A percentile compares a stretch with the other conserved stretches of the same genome.
Evolutionary conservation across 2,329 filamentous ascomycete genomes (phyloP).

Genomic region (Pestalotiopsis sp.): DNA sequence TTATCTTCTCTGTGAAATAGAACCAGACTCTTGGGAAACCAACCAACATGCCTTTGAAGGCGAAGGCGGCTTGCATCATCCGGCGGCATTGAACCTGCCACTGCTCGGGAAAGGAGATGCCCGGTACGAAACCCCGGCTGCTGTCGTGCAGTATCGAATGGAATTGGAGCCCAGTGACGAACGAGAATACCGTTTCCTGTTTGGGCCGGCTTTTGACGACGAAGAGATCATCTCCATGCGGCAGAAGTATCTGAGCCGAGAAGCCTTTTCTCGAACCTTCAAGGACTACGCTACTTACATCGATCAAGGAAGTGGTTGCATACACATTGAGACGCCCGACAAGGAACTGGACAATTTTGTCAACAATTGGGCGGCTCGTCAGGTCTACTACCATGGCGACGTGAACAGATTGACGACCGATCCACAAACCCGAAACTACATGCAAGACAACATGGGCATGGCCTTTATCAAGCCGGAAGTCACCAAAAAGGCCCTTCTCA

Average conservation of each 20-base stretch:
- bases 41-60: slow-evolving; percentile 56
- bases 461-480: slow-evolving; percentile 55
- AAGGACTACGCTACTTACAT: slow-evolving; percentile 54
- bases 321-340: slow-evolving; percentile 57
- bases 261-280: slow-evolving; percentile 47
- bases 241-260: slow-evolving; percentile 49
- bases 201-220: slow-evolving; percentile 56
- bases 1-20: slow-evolving; percentile 56
- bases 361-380: slow-evolving; percentile 61
- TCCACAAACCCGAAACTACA: slow-evolving; percentile 60
- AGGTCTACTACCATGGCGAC: slow-evolving; percentile 61
- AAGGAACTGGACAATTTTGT: slow-evolving; percentile 58
- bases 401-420: slow-evolving; percentile 61
- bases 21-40: slow-evolving; percentile 54
- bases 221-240: slow-evolving; percentile 49
- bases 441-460: slow-evolving; percentile 66
- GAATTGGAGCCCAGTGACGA: slow-evolving; percentile 40
- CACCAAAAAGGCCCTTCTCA: slow-evolving; percentile 50
- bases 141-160: slow-evolving; percentile 54
- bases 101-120: slow-evolving; percentile 49
- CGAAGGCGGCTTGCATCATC: slow-evolving; percentile 56
- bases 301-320: slow-evolving; percentile 49
- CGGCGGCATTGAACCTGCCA: slow-evolving; percentile 42
- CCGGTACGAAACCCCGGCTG: slow-evolving; percentile 57
- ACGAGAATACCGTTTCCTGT: slow-evolving; percentile 54